phyloP scores from a whole-genome alignment of 1,139 yeast species.

The Magnusiomyces tetraspermus region DNA sequence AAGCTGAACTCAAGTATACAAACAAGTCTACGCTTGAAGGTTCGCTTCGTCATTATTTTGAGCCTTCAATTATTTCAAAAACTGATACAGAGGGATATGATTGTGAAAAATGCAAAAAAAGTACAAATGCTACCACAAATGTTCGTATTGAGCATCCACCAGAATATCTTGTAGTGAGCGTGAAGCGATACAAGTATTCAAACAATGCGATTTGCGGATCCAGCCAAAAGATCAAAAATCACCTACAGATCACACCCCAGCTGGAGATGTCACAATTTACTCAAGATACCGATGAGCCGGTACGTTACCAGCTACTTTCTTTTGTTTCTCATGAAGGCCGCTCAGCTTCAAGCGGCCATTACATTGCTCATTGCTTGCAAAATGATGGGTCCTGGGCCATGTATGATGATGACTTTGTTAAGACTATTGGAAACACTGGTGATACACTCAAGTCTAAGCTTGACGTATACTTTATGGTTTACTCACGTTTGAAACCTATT shows the following conservation, averaged over 20 bases:
- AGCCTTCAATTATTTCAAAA: constrained; percentile 62
- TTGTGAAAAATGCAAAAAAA: constrained; percentile 76
- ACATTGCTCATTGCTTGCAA: constrained; percentile 81
- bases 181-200: constrained; percentile 74
- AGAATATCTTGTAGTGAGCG: constrained; percentile 75
- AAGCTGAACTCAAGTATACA: constrained; percentile 40
- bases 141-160: constrained; percentile 75
- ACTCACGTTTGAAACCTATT: constrained; percentile 38
- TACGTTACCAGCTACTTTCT: constrained; percentile 64
- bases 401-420: constrained; percentile 86
- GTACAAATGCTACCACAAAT: constrained; percentile 69
- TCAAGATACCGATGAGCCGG: constrained; percentile 34
- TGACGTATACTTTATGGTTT: constrained; percentile 80
- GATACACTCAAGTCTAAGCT: constrained; percentile 50
- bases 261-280: constrained; percentile 66
- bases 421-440: constrained; percentile 65
- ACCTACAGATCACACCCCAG: constrained; percentile 68
- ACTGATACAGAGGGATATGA: constrained; percentile 60
- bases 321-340: constrained; percentile 94
- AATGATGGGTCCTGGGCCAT: constrained; percentile 82
- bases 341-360: constrained; percentile 87
- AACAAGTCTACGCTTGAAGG: constrained; percentile 53
- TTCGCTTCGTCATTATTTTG: constrained; percentile 70
- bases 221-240: constrained; percentile 80
- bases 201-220: constrained; percentile 35